A percentile compares a stretch with the other conserved stretches of the same genome.
Conservation (phyloP, 1,139 yeast genomes). For the Sporopachydermia cereana region DNA sequence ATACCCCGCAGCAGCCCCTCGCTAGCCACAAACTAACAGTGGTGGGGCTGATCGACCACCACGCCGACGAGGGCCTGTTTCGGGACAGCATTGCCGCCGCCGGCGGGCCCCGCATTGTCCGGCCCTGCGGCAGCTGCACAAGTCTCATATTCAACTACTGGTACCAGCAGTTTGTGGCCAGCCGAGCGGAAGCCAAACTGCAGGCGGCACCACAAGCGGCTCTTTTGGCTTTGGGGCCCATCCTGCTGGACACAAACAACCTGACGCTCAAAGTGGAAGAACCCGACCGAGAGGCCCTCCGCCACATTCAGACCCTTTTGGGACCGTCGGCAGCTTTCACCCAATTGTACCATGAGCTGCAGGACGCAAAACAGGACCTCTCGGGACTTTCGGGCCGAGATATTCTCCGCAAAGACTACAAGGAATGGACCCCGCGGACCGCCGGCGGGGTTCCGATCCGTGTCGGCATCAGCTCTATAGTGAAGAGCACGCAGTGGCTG, state of each 20-base stretch:
- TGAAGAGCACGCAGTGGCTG: slow-evolving; percentile 54
- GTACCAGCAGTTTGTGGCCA: slow-evolving; percentile 23
- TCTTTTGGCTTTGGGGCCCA: slow-evolving; percentile 49
- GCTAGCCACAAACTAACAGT: slow-evolving; percentile 29
- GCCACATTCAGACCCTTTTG: slow-evolving; percentile 23
- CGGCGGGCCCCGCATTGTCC: slow-evolving; percentile 47
- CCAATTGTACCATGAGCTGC: slow-evolving; percentile 30
- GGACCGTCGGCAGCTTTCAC: slow-evolving; percentile 13
- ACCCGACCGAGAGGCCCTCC: slow-evolving; percentile 38
- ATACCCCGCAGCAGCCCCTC: slow-evolving; percentile 48
- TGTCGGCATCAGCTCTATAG: slow-evolving; percentile 71
- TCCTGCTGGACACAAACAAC: slow-evolving; percentile 60
- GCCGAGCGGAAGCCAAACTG: slow-evolving; percentile 12
- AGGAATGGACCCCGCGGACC: slow-evolving; percentile 44
- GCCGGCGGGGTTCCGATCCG: slow-evolving; percentile 17
- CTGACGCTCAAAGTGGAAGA: slow-evolving; percentile 46
- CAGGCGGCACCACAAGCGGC: slow-evolving; percentile 27
- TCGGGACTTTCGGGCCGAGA: slow-evolving; percentile 47
- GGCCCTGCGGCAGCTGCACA: slow-evolving; percentile 65
- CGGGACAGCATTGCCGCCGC: slow-evolving; percentile 18
- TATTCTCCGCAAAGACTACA: slow-evolving; percentile 71
- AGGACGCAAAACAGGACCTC: slow-evolving; percentile 49
- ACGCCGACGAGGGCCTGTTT: slow-evolving; percentile 54
- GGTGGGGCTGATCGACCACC: slow-evolving; percentile 72
- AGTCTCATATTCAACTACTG: slow-evolving; percentile 60